Base-by-base conservation (phyloP, 176 grass and related monocot species). In the maize (Zea mays) region DNA sequence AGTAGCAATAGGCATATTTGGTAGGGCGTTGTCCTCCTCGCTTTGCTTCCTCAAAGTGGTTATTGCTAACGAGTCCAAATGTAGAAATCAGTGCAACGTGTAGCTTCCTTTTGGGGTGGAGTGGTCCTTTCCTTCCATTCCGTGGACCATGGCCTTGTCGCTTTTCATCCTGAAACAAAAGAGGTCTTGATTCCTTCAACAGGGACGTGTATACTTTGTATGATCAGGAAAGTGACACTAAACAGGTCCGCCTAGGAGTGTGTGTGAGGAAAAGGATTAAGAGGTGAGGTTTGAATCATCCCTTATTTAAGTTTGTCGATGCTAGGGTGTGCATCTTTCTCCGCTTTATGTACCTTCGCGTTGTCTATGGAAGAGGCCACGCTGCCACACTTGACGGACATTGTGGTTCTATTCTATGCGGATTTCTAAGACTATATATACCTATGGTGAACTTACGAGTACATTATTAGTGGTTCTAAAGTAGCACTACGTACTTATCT, bases 121-220 rank as follows among this genome's bases (percentile, higher is more conserved):
- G 75, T 75, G 55, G 63, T 70, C 75, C 67, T 48, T 72, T 49
- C 65, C 10, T 50, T 74, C 80, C 37, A 68, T 50, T 79, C 80
- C 37, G 52, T 20, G 27, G 62, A 9, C 44, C 46, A 41, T 42
- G 21, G 8, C 13, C 59, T 33, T 58, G 60, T 43, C 36, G 50
- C n/a, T 56, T 65, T 55, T 65, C 1, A 17, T 51, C 17, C 2
- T 20, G 36, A 35, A 9, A 12, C n/a, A 33, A 7, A 62, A 5
- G 33, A 16, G 17, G 14, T 43, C n/a, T 27, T 48, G 13, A 44
- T 83, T 68, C 61, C 39, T 21, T 61, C 42, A 43, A 36, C 48
- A 60, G 0, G n/a, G 49, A 3, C 0, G 38, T 10, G 11, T 6
- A 10, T 33, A n/a, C 35, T 57, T 52, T 40, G 9, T 36, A 6